A percentile compares a stretch with the other conserved stretches of the same genome.
Conservation (phyloP, 2,329 filamentous ascomycete genomes). For the Microcyclospora tardicrescens region DNA sequence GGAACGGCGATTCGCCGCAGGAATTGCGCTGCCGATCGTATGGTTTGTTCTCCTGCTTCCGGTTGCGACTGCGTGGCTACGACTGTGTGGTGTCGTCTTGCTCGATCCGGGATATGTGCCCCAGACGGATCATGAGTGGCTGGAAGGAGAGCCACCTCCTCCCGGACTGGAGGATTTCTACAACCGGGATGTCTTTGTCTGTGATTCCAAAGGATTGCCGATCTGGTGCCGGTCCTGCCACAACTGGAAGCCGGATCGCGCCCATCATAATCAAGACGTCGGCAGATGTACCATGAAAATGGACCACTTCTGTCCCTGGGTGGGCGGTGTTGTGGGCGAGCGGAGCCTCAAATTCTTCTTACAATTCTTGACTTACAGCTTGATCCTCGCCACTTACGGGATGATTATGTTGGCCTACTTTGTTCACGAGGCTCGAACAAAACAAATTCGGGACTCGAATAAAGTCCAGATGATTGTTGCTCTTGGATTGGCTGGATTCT, state of each 20-base stretch:
- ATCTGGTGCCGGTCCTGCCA: slow-evolving; percentile 74
- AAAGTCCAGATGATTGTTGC: slow-evolving; percentile 52
- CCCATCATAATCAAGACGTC: slow-evolving; percentile 75
- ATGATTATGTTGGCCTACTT: slow-evolving; percentile 54
- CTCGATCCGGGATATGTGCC: slow-evolving; percentile 63
- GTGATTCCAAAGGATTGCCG: slow-evolving; percentile 70
- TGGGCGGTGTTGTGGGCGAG: slow-evolving; percentile 84
- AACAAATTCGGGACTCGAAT: slow-evolving; percentile 3
- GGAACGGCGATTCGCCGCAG: slow-evolving; percentile 40
- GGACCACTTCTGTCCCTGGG: slow-evolving; percentile 94
- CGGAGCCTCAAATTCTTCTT: slow-evolving; percentile 76
- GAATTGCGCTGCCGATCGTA: slow-evolving; percentile 55
- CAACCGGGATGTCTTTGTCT: slow-evolving; percentile 70
- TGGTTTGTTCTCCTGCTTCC: slow-evolving; percentile 61
- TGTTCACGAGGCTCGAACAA: slow-evolving; percentile 33
- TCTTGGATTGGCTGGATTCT: slow-evolving; percentile 55
- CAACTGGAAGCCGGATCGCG: slow-evolving; percentile 77
- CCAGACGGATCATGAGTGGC: slow-evolving; percentile 33
- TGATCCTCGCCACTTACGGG: slow-evolving; percentile 51
- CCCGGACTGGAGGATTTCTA: slow-evolving; percentile 66
- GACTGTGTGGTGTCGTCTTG: slow-evolving; percentile 55
- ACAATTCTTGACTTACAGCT: slow-evolving; percentile 68
- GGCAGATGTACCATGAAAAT: slow-evolving; percentile 74
- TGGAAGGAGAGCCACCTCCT: slow-evolving; percentile 24
- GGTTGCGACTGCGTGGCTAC: slow-evolving; percentile 54